Base-by-base conservation (phyloP, 2,329 filamentous ascomycete genomes). In the Fusarium compactum region DNA sequence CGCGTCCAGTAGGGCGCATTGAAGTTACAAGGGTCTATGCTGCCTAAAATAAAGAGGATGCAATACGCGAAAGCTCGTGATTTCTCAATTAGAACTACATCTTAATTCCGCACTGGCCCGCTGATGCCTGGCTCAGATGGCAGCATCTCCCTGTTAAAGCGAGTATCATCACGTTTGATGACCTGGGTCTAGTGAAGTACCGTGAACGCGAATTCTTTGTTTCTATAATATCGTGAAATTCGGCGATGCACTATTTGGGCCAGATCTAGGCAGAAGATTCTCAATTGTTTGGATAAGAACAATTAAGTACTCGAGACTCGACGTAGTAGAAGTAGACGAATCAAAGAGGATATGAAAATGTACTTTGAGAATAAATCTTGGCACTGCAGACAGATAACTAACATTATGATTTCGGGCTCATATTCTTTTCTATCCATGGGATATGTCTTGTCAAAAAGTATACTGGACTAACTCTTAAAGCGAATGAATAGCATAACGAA, bases 61-160 rank as follows among this genome's bases (percentile, higher is more conserved):
- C 43, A 57, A 48, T 29, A 71, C 72, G 62, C 74, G 74, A 76
- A 74, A 73, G 51, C 74, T 62, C 69, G 65, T 75, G 71, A 76
- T 63, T 57, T 48, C 34, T 47, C 41, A 22, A n/a, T 25, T 29
- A 43, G 12, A 55, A 29, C 14, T 55, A 30, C 22, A 11, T 34
- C 45, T 50, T 27, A 22, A 54, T 25, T 47, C 25, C 29, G 22
- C 45, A 50, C 47, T 8, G 47, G 14, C 34, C 61, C 32, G 51
- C 71, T 76, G 72, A 62, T 76, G 74, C 74, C 74, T 76, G 58
- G 62, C 54, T 50, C 29, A 41, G 30, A 50, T 41, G 27, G 40
- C 51, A 62, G 45, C 40, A 18, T 45, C 52, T 40, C 25, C 27
- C 41, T 48, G 24, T 44, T 34, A 20, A 46, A 24, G 40, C 45